phyloP scores from a whole-genome alignment of 768 basidiomycete genomes.

The Terana coerulea region DNA sequence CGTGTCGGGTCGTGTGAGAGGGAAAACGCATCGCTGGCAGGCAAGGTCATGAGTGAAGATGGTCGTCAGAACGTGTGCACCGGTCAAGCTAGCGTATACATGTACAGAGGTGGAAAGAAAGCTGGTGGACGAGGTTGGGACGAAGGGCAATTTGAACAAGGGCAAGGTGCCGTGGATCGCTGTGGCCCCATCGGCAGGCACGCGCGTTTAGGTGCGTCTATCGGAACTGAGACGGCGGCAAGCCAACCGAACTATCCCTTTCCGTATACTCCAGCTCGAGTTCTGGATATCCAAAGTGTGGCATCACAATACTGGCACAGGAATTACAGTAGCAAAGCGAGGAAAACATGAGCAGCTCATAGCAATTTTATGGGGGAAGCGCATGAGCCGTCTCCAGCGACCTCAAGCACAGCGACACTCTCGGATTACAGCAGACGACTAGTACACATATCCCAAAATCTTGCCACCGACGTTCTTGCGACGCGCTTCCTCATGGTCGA shows the following conservation, averaged over 20 bases:
- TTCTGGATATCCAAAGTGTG: neutral
- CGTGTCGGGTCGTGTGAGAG: slow-evolving; percentile 16
- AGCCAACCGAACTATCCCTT: neutral
- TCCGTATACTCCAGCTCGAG: neutral
- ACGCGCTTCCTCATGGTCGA: slow-evolving; percentile 98
- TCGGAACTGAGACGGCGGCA: too few relatives aligned
- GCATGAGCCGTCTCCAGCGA: neutral
- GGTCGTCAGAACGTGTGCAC: neutral
- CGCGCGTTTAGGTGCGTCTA: too few relatives aligned
- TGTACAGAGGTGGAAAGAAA: neutral
- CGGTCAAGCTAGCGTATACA: neutral
- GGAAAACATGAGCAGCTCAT: neutral
- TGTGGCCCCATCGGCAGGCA: neutral
- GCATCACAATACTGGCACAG: neutral
- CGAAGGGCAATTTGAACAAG: neutral
- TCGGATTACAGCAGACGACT: slow-evolving; percentile 31
- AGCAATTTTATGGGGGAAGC: neutral
- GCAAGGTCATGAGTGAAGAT: slow-evolving; percentile 12
- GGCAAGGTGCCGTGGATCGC: neutral
- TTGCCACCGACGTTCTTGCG: slow-evolving; percentile 98
- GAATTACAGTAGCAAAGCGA: neutral
- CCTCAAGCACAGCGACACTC: neutral
- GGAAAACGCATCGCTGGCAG: slow-evolving; percentile 19
- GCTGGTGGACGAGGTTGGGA: neutral
- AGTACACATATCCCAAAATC: slow-evolving; percentile 90